phyloP scores from a whole-genome alignment of 2,329 filamentous ascomycete species.

The Septoria linicola region DNA sequence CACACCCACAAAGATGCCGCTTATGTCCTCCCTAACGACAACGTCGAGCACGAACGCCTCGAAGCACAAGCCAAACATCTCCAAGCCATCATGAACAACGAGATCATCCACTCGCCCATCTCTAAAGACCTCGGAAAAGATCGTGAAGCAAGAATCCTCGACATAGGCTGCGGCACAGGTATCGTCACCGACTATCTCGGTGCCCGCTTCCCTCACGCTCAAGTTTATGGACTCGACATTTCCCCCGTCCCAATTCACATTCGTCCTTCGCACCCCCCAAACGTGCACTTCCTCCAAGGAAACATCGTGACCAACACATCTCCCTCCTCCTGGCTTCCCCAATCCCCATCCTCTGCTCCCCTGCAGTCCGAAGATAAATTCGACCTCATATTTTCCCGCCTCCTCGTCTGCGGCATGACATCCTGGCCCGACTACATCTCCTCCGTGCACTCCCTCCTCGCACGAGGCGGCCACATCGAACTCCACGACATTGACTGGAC shows the following conservation, averaged over 20 bases:
- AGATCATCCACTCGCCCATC: conserved; percentile 27
- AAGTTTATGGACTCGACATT: conserved; percentile 41
- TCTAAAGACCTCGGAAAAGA: neutral
- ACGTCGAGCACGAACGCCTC: conserved; percentile 25
- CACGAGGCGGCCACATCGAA: conserved; percentile 26
- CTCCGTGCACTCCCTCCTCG: conserved; percentile 15
- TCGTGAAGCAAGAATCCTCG: conserved; percentile 31
- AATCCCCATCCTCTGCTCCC: neutral
- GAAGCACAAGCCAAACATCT: conserved; percentile 26
- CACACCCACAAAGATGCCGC: conserved; percentile 18
- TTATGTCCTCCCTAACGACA: conserved; percentile 21
- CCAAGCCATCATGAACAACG: conserved; percentile 24
- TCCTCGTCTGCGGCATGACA: conserved; percentile 26
- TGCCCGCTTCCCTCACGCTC: conserved; percentile 25
- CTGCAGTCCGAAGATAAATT: conserved; percentile 3
- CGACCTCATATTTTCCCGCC: conserved; percentile 29
- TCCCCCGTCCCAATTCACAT: conserved; percentile 25
- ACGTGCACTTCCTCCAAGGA: conserved; percentile 20
- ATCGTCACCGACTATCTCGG: conserved; percentile 31
- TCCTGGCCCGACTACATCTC: conserved; percentile 25
- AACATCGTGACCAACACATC: conserved; percentile 14
- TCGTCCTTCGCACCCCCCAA: conserved; percentile 9
- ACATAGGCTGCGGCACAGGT: conserved; percentile 35
- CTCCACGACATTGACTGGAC: conserved; percentile 25
- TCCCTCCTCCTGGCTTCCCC: neutral